Base-by-base conservation (phyloP, 148 eudicot genomes). In the Rhododendron ferrugineum region DNA sequence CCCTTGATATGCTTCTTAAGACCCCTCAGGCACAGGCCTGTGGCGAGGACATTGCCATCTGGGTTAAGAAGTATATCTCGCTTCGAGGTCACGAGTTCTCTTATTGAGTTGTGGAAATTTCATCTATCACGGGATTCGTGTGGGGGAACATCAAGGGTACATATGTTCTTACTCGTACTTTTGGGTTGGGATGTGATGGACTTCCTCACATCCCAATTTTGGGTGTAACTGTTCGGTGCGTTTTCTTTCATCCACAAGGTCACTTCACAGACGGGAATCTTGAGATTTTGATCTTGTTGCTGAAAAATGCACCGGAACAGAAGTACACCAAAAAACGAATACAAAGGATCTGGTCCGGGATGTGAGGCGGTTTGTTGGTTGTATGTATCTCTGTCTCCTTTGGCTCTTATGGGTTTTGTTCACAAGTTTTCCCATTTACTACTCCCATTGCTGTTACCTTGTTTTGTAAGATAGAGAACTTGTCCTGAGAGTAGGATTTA, bases 71-170 rank as follows among this genome's bases (percentile, higher is more conserved):
- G 84, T 88, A 93, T 84, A 96, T 96, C 32, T 96, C 99, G 30
- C 90, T 93, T 40, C 93, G 98, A 66, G 99, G 99, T 60, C 99
- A 95, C 81, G 99, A 96, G 89, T 96, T 96, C 89, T 96, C 99
- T 22, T 96, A 96, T 86, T 96, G 82, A 90, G 56, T 44, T n/a
- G 44, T 13, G 56, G 74, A 70, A 70, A 1, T 70, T 40, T 28
- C 75, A 36, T 26, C 52, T 54, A 14, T 75, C 50, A 84, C 11
- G 5, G 68, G 8, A 72, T 32, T 26, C 6, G 13, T 66, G 73
- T 66, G 14, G 5, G 73, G 14, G 11, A 30, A 28, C 75, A 70
- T 26, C 75, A 23, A 52, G 50, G 73, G 32, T 32, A 23, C 2
- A 6, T 15, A 1, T 34, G 22, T 36, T 40, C 76, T 66, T 13